Conservation (phyloP, 2,329 filamentous ascomycete species). For the Phyllosticta paracitricarpa region DNA sequence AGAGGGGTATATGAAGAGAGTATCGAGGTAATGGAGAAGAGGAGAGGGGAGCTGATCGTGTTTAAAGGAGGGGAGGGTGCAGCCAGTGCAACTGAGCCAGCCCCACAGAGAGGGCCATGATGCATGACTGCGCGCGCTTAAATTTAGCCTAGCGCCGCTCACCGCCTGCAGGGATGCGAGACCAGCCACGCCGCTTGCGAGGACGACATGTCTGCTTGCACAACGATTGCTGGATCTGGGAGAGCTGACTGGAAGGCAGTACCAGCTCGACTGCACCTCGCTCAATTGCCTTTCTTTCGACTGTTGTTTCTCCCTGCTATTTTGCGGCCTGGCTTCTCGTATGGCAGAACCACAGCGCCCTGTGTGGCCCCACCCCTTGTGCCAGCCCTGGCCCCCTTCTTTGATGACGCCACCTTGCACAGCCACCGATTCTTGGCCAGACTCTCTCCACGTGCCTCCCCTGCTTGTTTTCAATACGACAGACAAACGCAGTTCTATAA, state of each 20-base stretch:
- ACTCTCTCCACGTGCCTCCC: not conserved
- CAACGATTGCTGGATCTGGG: not conserved
- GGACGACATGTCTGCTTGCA: not conserved
- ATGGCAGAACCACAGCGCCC: not conserved
- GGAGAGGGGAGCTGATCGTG: slow-evolving; percentile 3
- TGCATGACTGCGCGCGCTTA: slow-evolving; percentile 8
- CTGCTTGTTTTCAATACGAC: not conserved
- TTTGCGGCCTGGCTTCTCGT: not conserved
- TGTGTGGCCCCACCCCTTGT: not conserved
- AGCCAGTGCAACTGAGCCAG: slow-evolving; percentile 3
- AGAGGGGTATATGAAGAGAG: not conserved
- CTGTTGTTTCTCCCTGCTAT: not conserved
- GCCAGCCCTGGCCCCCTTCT: not conserved
- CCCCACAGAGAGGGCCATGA: slow-evolving; percentile 9
- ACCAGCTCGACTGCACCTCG: not conserved
- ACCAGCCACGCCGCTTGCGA: slow-evolving; percentile 1
- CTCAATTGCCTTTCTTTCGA: not conserved
- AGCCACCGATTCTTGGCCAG: not conserved
- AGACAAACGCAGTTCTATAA: not conserved
- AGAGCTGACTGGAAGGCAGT: not conserved
- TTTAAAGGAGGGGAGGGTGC: slow-evolving; percentile 10
- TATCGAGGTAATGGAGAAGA: not conserved
- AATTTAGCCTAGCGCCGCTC: slow-evolving; percentile 9
- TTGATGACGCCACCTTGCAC: not conserved
- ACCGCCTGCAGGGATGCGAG: slow-evolving; percentile 9